Conservation (phyloP, 768 basidiomycete species). For the Wakefieldia striispora region DNA sequence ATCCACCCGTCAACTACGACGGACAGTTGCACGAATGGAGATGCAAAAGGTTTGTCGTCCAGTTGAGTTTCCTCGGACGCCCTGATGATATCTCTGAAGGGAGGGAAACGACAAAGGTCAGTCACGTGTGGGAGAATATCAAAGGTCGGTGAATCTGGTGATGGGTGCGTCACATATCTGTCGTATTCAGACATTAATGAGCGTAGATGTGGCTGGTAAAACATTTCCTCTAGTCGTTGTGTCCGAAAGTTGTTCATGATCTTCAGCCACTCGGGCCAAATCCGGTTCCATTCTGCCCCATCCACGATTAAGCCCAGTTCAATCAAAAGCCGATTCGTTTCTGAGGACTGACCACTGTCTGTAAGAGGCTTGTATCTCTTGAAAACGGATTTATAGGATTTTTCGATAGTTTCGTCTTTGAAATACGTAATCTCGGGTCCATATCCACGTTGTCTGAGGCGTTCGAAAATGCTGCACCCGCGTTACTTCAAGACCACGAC, state of each 20-base stretch:
- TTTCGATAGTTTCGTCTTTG: background rate
- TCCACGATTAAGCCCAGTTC: background rate
- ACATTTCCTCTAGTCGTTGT: constrained; percentile 1
- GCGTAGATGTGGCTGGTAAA: constrained; percentile 8
- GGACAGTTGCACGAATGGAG: constrained; percentile 15
- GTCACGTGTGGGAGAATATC: constrained; percentile 16
- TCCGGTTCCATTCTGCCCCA: constrained; percentile 5
- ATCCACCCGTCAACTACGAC: constrained; percentile 8
- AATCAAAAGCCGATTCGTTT: background rate
- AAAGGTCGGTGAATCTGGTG: background rate
- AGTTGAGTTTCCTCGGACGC: background rate
- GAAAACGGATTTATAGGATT: constrained; percentile 5
- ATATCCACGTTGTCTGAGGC: constrained; percentile 13
- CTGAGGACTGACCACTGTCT: constrained; percentile 3
- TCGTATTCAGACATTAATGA: constrained; percentile 6
- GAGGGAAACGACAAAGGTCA: constrained; percentile 11
- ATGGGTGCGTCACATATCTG: constrained; percentile 7
- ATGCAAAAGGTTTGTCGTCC: background rate
- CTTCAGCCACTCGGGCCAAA: constrained; percentile 1
- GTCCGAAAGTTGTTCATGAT: background rate
- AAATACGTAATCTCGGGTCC: constrained; percentile 9
- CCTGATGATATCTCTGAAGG: constrained; percentile 10
- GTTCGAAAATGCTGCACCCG: constrained; percentile 16
- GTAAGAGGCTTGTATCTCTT: constrained; percentile 11
- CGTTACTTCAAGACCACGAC: background rate